Base-by-base conservation (phyloP, 345 rosid species). In the Boechera divaricarpa region DNA sequence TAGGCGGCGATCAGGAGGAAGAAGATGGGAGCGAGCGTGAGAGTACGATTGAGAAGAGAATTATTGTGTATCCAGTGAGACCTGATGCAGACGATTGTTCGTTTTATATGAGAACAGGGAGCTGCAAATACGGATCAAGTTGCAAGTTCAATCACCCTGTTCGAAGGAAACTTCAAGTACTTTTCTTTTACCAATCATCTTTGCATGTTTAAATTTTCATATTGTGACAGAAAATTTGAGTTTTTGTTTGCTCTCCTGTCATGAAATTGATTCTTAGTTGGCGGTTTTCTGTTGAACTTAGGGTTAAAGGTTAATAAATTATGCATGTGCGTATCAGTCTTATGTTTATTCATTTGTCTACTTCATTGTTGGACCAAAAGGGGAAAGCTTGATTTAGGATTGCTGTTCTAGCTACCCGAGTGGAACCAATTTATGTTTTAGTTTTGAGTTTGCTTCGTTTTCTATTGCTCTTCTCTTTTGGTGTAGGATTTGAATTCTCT, bases 111-210 rank as follows among this genome's bases (percentile, higher is more conserved):
- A 93, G 89, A 81, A 91, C 90, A 7, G 96, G 99, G 7, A 80
- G 77, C 53, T 93, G 99, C 89, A 96, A 89, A 77, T 96, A 85
- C 76, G 99, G 93, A 62, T 86, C 86, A 31, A 88, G 82, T 83
- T 93, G 99, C 98, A 93, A 90, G 90, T 93, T 91, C 75, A 96
- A 91, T 82, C 99, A 96, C 13, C 99, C 97, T 39, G 44, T 84
- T 68, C 84, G 77, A 58, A 79, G 85, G 76, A 89, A 81, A 76
- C 80, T 52, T 65, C 95, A 87, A 97, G 99, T 93, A 78, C 5
- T 58, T 32, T 18, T 63, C 70, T 69, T 45, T 48, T 67, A 16
- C 9, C 26, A 0, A 31, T 66, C 13, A 75, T 51, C 29, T 74
- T 45, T 63, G 63, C 74, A 39, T 73, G 63, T 39, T 65, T n/a